Base-by-base conservation (phyloP, 2,329 filamentous ascomycete genomes). In the Fusarium sp. region DNA sequence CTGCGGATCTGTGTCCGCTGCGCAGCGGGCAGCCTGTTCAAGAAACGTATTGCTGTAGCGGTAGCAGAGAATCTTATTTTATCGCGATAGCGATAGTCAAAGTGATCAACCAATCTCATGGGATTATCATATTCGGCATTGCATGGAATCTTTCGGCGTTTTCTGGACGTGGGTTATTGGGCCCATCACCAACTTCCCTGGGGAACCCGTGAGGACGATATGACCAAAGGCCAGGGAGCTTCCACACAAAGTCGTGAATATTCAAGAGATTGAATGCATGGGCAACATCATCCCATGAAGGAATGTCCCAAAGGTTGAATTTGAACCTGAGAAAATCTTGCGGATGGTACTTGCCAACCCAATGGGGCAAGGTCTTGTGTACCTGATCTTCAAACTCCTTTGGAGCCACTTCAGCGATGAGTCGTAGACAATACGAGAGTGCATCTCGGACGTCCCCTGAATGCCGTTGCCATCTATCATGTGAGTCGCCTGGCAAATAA, bases 51-150 rank as follows among this genome's bases (percentile, higher is more conserved):
- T 1, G 73, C 68, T 4, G 5, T n/a, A 5, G 75, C 65, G 1
- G 63, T 38, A 14, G 75, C 75, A 2, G 73, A 77, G 22, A 73
- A 75, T 2, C 32, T 22, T 2, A 59, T 28, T 12, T 58, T 70
- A 1, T 73, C 6, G 0, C 39, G 62, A 13, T 36, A 6, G 3
- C 63, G 63, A 6, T 26, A 8, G 1, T 14, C 15, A 0, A 42
- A 64, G 3, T 14, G 12, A 10, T 36, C 10, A 5, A 34, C 0
- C 4, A 56, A 3, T 11, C 48, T 34, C 12, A 14, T 24, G 30
- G 48, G 48, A 7, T 24, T 56, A 3, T 26, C 34, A 8, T 34
- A 51, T 51, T 51, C 48, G 22, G 48, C 17, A 14, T 1, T 6
- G 17, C 8, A 24, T 34, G 10, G 48, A 6, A 24, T 34, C 30